Base-by-base conservation (phyloP, 164 flowering plant species). In the Chimonanthus salicifolius region DNA sequence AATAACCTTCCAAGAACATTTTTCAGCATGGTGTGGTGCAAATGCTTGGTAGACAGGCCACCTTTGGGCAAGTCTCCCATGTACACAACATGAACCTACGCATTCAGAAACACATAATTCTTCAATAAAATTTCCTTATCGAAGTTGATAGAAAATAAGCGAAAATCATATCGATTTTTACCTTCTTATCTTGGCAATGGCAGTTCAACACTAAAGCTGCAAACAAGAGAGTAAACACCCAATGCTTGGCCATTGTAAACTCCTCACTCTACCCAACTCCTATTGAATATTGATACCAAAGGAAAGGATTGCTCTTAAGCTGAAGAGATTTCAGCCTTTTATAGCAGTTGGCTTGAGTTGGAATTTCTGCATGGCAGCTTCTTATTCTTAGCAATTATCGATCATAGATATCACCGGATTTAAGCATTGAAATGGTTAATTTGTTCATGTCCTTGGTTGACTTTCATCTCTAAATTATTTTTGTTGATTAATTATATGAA, bases 111-210 rank as follows among this genome's bases (percentile, higher is more conserved):
- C 2, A 54, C 60, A 10, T 2, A 54, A n/a, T n/a, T 13, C 5
- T 9, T 54, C 4, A 54, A 9, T 11, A 54, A 54, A 54, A 13
- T 10, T n/a, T 11, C 60, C 33, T 33, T 33, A 33, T 33, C 2
- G 33, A 33, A 33, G 33, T 33, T 33, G 33, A 33, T 33, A 33
- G 33, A 33, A 1, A 33, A 33, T 33, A 33, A 33, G 33, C 0
- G 9, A 63, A 18, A 21, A 6, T 18, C 66, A 6, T 33, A 3
- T 11, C 3, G 2, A 33, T 2, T 44, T 11, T 45, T 46, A 66
- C 68, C 68, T 66, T 66, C 48, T 44, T 66, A 15, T 66, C 68
- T n/a, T 49, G 58, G 60, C 71, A 69, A 69, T 50, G 16, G 43
- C 71, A 69, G 16, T 21, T 49, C 15, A 48, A 7, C 11, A 13